Evolutionary conservation across 768 basidiomycete species (phyloP).

Genomic region (Calocera viscosa): DNA sequence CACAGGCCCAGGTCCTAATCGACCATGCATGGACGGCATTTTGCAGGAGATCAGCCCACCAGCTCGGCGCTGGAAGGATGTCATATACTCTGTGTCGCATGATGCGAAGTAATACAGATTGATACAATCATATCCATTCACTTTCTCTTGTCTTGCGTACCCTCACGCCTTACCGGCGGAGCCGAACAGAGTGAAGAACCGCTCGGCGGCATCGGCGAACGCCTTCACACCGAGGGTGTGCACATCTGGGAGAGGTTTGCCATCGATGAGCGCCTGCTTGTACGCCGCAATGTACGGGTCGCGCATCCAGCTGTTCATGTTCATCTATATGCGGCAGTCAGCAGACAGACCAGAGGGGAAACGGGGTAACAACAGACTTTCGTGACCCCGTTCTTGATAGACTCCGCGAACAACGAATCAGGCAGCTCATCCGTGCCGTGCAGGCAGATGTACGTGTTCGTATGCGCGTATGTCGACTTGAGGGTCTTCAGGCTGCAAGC

Average conservation of each 20-base stretch:
- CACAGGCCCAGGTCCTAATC: too few relatives aligned
- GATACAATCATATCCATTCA: too few relatives aligned
- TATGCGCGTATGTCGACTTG: neutral
- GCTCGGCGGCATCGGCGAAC: constrained; percentile 22
- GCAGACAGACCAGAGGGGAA: too few relatives aligned
- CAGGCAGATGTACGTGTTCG: constrained; percentile 20
- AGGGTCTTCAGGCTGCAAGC: neutral
- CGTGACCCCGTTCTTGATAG: constrained; percentile 24
- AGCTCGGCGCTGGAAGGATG: too few relatives aligned
- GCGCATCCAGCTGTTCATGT: constrained; percentile 28
- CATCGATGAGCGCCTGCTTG: constrained; percentile 16
- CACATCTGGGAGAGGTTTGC: constrained; percentile 26
- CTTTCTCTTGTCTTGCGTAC: neutral
- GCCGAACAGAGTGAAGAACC: constrained; percentile 25
- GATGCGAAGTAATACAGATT: too few relatives aligned
- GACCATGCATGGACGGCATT: too few relatives aligned
- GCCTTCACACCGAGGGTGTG: constrained; percentile 24
- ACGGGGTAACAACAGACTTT: constrained; percentile 25
- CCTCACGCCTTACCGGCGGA: constrained; percentile 25
- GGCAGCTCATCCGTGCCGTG: constrained; percentile 29
- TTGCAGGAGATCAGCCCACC: too few relatives aligned
- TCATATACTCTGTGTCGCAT: too few relatives aligned
- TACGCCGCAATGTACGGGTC: constrained; percentile 23
- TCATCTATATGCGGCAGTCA: constrained; percentile 19
- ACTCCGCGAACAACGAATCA: constrained; percentile 24